A percentile compares a stretch with the other conserved stretches of the same genome.
phyloP scores from a whole-genome alignment of 306 rosid genomes.

The Quercus engelmannii region DNA sequence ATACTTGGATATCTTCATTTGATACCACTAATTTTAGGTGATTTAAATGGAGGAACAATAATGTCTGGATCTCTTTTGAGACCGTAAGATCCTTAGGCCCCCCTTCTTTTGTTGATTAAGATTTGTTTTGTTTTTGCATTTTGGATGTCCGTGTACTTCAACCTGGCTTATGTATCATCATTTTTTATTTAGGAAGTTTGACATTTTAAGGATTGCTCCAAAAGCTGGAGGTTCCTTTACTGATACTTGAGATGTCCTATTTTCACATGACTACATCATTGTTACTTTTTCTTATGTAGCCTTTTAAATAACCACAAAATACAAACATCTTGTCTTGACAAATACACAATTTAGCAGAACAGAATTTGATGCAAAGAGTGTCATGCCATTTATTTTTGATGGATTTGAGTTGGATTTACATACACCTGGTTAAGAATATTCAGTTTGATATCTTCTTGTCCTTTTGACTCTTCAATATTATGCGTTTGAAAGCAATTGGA shows the following conservation, averaged over 20 bases:
- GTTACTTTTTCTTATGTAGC: constrained; percentile 79
- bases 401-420: constrained; percentile 79
- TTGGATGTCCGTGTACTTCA: constrained; percentile 22
- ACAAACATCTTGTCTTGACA: constrained; percentile 55
- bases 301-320: constrained; percentile 64
- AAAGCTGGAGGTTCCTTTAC: constrained; percentile 77
- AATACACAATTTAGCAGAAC: constrained; percentile 33
- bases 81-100: too few relatives aligned
- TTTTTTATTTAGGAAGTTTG: constrained; percentile 60
- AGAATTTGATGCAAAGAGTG: constrained; percentile 33
- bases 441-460: constrained; percentile 56
- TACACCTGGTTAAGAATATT: constrained; percentile 78
- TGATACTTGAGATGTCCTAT: constrained; percentile 81
- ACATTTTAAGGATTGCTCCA: constrained; percentile 82
- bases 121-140: too few relatives aligned
- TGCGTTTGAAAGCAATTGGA: constrained; percentile 76
- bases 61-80: too few relatives aligned
- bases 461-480: constrained; percentile 71
- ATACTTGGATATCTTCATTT: too few relatives aligned
- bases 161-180: constrained; percentile 14
- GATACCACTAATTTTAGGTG: too few relatives aligned
- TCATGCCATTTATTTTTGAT: constrained; percentile 51
- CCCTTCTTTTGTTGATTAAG: too few relatives aligned
- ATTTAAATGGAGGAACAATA: too few relatives aligned
- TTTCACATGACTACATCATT: constrained; percentile 58